phyloP scores from a whole-genome alignment of 257 asterid genomes.

The Solanum lycopersicoides region DNA sequence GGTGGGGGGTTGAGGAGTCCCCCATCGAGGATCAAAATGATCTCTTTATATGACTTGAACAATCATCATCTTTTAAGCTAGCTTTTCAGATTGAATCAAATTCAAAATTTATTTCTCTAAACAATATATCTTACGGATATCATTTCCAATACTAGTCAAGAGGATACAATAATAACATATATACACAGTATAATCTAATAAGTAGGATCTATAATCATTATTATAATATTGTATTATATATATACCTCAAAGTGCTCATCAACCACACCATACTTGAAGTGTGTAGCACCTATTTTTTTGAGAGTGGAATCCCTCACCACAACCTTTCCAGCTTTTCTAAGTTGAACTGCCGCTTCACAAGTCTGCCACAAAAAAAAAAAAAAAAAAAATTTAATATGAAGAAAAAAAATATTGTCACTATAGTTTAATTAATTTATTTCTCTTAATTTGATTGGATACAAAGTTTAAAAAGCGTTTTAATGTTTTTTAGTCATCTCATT shows the following conservation, averaged over 20 bases:
- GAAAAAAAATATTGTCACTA: neutral
- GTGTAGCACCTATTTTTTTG: constrained; percentile 46
- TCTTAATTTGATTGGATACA: accelerated
- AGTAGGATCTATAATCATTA: neutral
- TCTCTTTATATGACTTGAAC: neutral
- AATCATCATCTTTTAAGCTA: neutral
- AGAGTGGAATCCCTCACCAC: constrained; percentile 65
- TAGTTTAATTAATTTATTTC: too few relatives aligned
- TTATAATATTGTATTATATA: neutral
- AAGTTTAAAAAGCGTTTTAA: too few relatives aligned
- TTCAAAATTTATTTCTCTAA: neutral
- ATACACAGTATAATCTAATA: neutral
- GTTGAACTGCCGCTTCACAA: constrained; percentile 80
- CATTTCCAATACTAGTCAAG: neutral
- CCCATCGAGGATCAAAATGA: neutral
- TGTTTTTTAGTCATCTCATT: too few relatives aligned
- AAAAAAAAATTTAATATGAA: neutral
- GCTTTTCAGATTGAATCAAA: too few relatives aligned
- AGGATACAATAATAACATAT: neutral
- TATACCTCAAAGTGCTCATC: constrained; percentile 78
- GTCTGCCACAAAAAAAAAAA: constrained; percentile 30
- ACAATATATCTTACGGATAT: neutral
- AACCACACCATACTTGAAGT: constrained; percentile 60
- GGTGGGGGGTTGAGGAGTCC: neutral
- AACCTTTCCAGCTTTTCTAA: constrained; percentile 65